Base-by-base conservation (phyloP, 1,284 basidiomycete genomes). In the Fistulinella cinereoalba region DNA sequence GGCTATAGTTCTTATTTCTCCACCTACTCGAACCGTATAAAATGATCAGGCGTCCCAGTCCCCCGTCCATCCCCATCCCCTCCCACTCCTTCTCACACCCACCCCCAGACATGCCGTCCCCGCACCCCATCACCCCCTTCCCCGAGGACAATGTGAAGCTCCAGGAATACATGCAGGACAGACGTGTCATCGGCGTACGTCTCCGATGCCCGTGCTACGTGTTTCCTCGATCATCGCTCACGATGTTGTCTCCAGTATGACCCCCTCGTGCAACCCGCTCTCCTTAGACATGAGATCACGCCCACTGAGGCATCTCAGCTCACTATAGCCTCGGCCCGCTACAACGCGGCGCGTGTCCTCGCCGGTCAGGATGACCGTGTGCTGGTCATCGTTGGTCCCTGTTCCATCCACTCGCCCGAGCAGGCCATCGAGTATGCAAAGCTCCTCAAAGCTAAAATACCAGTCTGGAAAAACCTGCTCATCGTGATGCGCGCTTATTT, bases 401-500 rank as follows among this genome's bases (percentile, higher is more conserved):
- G 96, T 75, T 96, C 92, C 3, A 97, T 99, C 56, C 96, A 99
- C 69, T 90, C 85, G 24, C 71, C 91, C 4, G 81, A 86, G 40
- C 90, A 95, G 67, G 95, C 96, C 4, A 71, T 94, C 51, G 90
- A 94, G 65, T 99, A 99, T 66, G 95, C 94, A 25, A 72, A 74
- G 24, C 75, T 84, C 31, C 78, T 97, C 59, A 85, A 83, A 60
- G 71, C 75, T 2, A 85, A 87, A 65, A 78, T 88, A 27, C 75
- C 84, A 12, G 64, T 71, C 18, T 86, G 81, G 82, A 79, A 70
- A 50, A 90, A 96, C 59, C 76, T 98, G 39, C 79, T 92, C 62
- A 87, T 99, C 64, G 72, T 98, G 67, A 98, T 98, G 96, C 81
- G 96, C 33, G 86, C 92, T 53, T 98, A 98, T 81, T 97, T 98